Conservation (phyloP, 306 rosid genomes). For the Ormosia semicastrata region DNA sequence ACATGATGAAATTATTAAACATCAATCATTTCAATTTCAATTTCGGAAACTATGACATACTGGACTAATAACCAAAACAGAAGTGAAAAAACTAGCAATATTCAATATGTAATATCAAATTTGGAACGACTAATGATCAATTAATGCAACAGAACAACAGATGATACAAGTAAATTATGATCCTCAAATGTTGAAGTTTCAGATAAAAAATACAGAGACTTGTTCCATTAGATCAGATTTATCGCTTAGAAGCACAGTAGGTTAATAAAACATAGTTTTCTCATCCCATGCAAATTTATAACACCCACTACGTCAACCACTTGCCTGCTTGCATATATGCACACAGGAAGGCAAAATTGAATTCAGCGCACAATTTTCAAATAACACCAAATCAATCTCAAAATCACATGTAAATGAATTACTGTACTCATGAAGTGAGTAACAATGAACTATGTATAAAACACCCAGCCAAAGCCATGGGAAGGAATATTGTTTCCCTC, state of each 20-base stretch:
- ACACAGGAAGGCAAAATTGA: background rate
- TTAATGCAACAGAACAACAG: background rate
- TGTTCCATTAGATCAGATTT: background rate
- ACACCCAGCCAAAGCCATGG: background rate
- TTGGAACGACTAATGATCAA: background rate
- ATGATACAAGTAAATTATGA: background rate
- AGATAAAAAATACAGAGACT: background rate
- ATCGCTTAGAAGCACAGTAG: background rate
- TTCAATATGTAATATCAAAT: background rate
- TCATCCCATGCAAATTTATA: background rate
- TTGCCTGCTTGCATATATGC: background rate
- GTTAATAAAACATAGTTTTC: background rate
- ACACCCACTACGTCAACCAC: background rate
- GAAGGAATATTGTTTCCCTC: background rate
- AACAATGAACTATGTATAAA: background rate
- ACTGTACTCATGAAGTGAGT: background rate
- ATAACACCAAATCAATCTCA: background rate
- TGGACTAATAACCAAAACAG: background rate
- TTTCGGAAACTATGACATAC: background rate
- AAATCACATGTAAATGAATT: background rate
- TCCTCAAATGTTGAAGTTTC: conserved; percentile 9
- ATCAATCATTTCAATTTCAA: conserved; percentile 7
- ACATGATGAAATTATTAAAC: background rate
- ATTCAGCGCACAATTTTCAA: background rate
- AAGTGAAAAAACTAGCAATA: background rate